Percentiles rank a stretch among this genome's conserved stretches.
phyloP scores from a whole-genome alignment of 208 protist species.

The Leishmania gerbilli region DNA sequence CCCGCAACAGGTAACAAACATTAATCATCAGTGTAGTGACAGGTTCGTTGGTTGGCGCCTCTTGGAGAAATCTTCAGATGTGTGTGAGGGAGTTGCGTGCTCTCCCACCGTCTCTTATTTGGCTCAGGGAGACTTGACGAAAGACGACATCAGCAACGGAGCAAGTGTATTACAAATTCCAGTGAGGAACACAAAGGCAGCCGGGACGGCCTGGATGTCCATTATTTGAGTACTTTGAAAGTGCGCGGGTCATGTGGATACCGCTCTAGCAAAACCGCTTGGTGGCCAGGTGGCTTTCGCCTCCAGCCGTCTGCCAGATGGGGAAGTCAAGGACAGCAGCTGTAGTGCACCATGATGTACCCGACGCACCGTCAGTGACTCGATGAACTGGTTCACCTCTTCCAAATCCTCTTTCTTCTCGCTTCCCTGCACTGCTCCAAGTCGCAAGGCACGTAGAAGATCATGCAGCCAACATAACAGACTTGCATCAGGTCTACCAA shows the following conservation, averaged over 20 bases:
- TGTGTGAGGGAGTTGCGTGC: too few relatives aligned
- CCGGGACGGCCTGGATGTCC: neutral
- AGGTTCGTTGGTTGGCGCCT: neutral
- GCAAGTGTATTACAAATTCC: neutral
- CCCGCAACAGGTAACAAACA: conserved; percentile 26
- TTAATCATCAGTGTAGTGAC: neutral
- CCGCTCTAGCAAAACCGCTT: too few relatives aligned
- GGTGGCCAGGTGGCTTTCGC: neutral
- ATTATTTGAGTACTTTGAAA: too few relatives aligned
- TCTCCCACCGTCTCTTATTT: neutral
- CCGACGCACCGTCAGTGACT: neutral
- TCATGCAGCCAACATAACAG: neutral
- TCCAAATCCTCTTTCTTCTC: neutral
- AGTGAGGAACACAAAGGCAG: neutral
- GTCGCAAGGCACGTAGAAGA: neutral
- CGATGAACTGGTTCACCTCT: neutral
- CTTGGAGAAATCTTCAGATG: neutral
- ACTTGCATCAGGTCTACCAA: conserved; percentile 26
- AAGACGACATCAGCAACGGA: neutral
- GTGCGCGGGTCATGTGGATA: neutral
- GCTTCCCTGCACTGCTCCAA: too few relatives aligned
- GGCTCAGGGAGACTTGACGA: neutral
- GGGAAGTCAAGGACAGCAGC: conserved; percentile 6
- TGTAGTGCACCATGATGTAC: neutral
- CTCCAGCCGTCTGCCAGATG: neutral